Conservation (phyloP, 371 early-diverging fungal species). For the Mucor piriformis region DNA sequence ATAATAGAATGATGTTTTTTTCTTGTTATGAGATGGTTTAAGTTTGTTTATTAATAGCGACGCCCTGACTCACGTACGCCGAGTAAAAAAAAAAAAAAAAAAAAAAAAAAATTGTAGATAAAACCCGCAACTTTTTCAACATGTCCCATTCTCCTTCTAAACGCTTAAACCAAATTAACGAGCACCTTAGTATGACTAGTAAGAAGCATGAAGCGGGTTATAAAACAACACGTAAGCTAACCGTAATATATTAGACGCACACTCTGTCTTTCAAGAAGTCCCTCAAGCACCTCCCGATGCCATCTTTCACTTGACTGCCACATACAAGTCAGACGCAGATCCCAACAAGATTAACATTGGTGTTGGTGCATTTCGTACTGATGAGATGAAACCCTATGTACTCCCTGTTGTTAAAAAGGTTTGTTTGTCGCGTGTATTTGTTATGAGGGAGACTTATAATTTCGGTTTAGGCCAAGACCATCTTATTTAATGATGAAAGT, state of each 20-base stretch:
- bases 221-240: neutral
- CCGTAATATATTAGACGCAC: neutral
- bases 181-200: slow-evolving; percentile 25
- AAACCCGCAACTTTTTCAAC: slow-evolving; percentile 19
- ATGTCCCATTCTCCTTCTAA: slow-evolving; percentile 25
- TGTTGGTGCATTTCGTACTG: slow-evolving; percentile 95
- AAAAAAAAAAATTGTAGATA: neutral
- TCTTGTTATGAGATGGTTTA: no score
- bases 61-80: neutral
- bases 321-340: slow-evolving; percentile 80
- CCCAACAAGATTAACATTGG: slow-evolving; percentile 91
- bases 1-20: no score
- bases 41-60: neutral
- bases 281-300: slow-evolving; percentile 87
- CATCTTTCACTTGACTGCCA: slow-evolving; percentile 85
- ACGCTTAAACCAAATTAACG: slow-evolving; percentile 26
- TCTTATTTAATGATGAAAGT: slow-evolving; percentile 67
- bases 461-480: slow-evolving; percentile 73
- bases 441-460: neutral
- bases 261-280: slow-evolving; percentile 65
- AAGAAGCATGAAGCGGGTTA: neutral
- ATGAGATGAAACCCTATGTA: slow-evolving; percentile 92
- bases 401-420: slow-evolving; percentile 93
- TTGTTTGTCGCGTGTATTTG: neutral
- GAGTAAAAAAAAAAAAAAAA: slow-evolving; percentile 6